phyloP scores from a whole-genome alignment of 2,329 filamentous ascomycete genomes.

The Polytolypa hystricis region DNA sequence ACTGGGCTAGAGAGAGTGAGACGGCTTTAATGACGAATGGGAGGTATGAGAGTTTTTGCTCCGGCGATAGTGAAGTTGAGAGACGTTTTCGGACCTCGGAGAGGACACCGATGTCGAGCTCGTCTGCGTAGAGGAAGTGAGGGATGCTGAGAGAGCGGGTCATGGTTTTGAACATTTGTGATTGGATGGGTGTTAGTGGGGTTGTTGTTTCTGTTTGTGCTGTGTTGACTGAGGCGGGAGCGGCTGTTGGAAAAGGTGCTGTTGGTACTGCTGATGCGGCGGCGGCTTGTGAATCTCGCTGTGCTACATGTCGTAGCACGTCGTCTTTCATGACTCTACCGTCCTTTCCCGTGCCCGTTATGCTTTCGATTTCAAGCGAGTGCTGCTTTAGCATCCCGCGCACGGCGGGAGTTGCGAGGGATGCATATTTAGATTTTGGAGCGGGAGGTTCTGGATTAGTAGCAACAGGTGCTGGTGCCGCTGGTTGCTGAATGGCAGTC shows the following conservation, averaged over 20 bases:
- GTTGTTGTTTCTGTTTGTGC: constrained; percentile 57
- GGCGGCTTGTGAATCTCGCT: constrained; percentile 30
- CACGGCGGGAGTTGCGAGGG: constrained; percentile 83
- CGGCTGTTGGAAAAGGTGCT: constrained; percentile 20
- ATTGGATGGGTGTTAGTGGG: constrained; percentile 66
- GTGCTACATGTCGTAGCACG: constrained; percentile 59
- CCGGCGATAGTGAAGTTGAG: constrained; percentile 31
- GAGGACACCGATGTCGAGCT: constrained; percentile 69
- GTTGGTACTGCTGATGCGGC: constrained; percentile 16
- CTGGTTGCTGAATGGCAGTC: no score
- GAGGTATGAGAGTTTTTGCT: constrained; percentile 71
- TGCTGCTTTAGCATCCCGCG: constrained; percentile 75
- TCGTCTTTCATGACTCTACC: constrained; percentile 90
- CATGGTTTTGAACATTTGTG: constrained; percentile 97
- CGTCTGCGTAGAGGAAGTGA: constrained; percentile 90
- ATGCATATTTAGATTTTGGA: constrained; percentile 50
- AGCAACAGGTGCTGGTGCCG: constrained; percentile 4
- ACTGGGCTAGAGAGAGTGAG: constrained; percentile 68
- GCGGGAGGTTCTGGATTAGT: constrained; percentile 9
- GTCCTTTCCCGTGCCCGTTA: constrained; percentile 78
- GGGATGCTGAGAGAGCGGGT: constrained; percentile 82
- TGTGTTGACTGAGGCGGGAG: constrained; percentile 7
- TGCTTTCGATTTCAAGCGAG: constrained; percentile 63
- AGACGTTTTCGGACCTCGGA: constrained; percentile 61
- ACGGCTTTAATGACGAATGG: constrained; percentile 95